Evolutionary conservation across 768 basidiomycete genomes (phyloP).

Genomic region (Cytidiella melzeri): DNA sequence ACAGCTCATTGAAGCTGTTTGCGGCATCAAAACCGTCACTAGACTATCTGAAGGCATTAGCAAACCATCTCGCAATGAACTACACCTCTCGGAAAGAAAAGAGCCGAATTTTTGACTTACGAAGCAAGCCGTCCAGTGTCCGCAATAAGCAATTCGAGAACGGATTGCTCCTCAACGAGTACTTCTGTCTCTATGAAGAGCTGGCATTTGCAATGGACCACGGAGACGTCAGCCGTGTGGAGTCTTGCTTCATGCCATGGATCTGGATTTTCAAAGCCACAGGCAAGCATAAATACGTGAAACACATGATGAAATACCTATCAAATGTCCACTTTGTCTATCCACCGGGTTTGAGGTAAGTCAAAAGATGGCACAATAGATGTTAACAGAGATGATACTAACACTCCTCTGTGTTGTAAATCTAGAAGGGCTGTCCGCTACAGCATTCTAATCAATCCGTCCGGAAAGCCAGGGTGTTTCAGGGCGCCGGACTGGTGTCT

Average conservation of each 20-base stretch:
- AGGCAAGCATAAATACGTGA: slow-evolving; percentile 28
- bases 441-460: slow-evolving; percentile 30
- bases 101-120: slow-evolving; percentile 15
- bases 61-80: slow-evolving; percentile 15
- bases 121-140: neutral
- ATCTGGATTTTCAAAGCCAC: slow-evolving; percentile 23
- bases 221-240: slow-evolving; percentile 30
- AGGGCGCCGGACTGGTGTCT: too few species aligned
- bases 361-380: too few species aligned
- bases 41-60: slow-evolving; percentile 21
- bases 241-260: slow-evolving; percentile 24
- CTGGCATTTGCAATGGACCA: slow-evolving; percentile 24
- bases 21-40: slow-evolving; percentile 21
- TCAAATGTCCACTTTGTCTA: slow-evolving; percentile 18
- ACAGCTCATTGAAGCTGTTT: slow-evolving; percentile 27
- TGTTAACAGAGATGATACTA: too few species aligned
- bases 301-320: slow-evolving; percentile 22
- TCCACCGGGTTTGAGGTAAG: slow-evolving; percentile 6
- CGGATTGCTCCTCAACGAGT: slow-evolving; percentile 24
- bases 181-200: slow-evolving; percentile 37
- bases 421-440: slow-evolving; percentile 15
- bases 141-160: slow-evolving; percentile 33
- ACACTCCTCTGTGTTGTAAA: too few species aligned
- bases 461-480: slow-evolving; percentile 25
- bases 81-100: slow-evolving; percentile 3